Conservation (phyloP, 352 stramenopile species). For the Elongisporangium prolatum region DNA sequence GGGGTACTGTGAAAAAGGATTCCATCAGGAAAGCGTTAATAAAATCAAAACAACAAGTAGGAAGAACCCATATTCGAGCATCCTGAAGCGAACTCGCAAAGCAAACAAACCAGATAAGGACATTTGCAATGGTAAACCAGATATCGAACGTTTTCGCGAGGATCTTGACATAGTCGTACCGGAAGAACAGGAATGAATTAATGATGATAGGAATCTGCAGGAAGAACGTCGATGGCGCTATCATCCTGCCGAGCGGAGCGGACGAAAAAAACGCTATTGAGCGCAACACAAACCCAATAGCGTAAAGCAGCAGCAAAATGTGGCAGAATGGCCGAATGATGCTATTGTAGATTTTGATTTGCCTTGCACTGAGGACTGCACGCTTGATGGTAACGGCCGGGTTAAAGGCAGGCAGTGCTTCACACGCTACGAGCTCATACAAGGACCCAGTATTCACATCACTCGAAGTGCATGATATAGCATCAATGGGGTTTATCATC, state of each 20-base stretch:
- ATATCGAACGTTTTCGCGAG: not conserved
- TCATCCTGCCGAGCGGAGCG: not conserved
- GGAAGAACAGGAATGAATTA: not conserved
- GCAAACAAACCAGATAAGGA: not conserved
- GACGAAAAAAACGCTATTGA: not conserved
- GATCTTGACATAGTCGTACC: not conserved
- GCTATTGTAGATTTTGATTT: not conserved
- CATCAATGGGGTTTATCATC: not conserved
- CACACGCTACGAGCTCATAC: not conserved
- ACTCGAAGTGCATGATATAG: not conserved
- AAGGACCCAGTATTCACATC: not conserved
- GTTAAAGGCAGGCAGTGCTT: not conserved
- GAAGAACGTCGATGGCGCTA: not conserved
- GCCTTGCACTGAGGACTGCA: not conserved
- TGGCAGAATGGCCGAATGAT: not conserved
- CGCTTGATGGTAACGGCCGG: not conserved
- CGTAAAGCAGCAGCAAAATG: not conserved
- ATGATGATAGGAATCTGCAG: not conserved
- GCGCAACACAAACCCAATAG: not conserved
- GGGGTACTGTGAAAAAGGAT: not conserved
- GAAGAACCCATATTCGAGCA: not conserved
- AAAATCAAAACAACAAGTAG: not conserved
- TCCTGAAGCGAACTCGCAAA: not conserved
- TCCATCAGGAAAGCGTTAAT: not conserved
- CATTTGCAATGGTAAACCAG: not conserved